A percentile compares a stretch with the other conserved stretches of the same genome.
Evolutionary conservation across 768 basidiomycete species (phyloP).

Genomic region (Galerina sulciceps): DNA sequence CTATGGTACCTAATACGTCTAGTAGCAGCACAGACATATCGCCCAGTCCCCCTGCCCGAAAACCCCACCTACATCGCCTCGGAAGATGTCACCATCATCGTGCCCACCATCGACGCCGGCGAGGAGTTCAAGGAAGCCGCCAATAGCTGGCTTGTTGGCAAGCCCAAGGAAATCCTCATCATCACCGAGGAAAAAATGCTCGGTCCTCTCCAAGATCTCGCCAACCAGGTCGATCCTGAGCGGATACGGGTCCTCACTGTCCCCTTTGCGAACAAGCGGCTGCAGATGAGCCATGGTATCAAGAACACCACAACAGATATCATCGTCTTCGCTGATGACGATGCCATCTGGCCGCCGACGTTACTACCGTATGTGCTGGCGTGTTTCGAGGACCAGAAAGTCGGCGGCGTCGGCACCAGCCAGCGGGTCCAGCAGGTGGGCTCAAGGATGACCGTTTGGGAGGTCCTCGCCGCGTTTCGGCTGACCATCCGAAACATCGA

Average conservation of each 20-base stretch:
- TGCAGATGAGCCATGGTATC: slow-evolving; percentile 95
- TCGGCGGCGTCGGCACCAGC: slow-evolving; percentile 90
- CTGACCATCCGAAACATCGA: slow-evolving; percentile 94
- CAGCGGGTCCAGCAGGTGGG: slow-evolving; percentile 88
- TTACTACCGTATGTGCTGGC: slow-evolving; percentile 88
- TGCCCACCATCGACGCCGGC: slow-evolving; percentile 94
- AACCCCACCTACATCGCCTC: slow-evolving; percentile 88
- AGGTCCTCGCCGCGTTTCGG: slow-evolving; percentile 91
- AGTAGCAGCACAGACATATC: slow-evolving; percentile 76
- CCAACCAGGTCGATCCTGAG: slow-evolving; percentile 83
- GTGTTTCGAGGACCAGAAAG: slow-evolving; percentile 92
- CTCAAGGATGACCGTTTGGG: slow-evolving; percentile 87
- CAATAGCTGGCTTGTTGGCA: slow-evolving; percentile 88
- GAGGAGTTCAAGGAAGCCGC: slow-evolving; percentile 96
- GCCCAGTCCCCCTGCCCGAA: slow-evolving; percentile 88
- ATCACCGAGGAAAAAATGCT: slow-evolving; percentile 89
- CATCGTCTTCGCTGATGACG: slow-evolving; percentile 94
- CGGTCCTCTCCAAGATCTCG: slow-evolving; percentile 86
- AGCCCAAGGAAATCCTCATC: slow-evolving; percentile 80
- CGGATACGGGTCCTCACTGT: slow-evolving; percentile 88
- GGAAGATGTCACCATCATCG: slow-evolving; percentile 96
- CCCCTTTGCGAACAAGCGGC: slow-evolving; percentile 91
- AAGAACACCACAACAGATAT: slow-evolving; percentile 90
- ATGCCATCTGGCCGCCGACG: slow-evolving; percentile 94
- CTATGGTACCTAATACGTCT: slow-evolving; percentile 91